These are phyloP conservation scores for Apocynum venetum DNA, from an alignment of 257 asterid genomes.

Conservation along the genomic window DNA sequence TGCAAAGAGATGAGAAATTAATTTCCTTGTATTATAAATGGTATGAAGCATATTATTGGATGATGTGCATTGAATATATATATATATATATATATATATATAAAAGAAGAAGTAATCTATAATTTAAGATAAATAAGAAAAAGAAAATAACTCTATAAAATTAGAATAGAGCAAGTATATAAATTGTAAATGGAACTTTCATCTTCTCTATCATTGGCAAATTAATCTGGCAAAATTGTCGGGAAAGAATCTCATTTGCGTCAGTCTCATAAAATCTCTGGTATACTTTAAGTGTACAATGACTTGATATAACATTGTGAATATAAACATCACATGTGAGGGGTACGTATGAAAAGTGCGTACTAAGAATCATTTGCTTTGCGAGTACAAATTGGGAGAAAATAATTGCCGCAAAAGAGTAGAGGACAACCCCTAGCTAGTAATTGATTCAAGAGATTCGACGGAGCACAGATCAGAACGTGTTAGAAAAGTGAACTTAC, in stretches of 20 bases:
- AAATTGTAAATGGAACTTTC: too few species aligned
- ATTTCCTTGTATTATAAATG: neutral
- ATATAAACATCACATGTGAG: neutral
- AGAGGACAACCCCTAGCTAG: neutral
- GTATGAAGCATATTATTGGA: too few species aligned
- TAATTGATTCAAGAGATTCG: too few species aligned
- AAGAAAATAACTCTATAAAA: too few species aligned
- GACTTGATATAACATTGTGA: neutral
- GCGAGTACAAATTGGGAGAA: neutral
- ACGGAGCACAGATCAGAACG: too few species aligned
- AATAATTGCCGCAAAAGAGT: neutral
- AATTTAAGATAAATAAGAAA: too few species aligned
- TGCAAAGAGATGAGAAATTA: neutral
- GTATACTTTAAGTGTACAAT: neutral
- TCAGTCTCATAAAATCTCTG: neutral
- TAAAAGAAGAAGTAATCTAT: too few species aligned
- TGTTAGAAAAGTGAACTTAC: too few species aligned
- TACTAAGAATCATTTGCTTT: neutral
- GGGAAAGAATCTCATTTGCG: neutral
- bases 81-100: too few species aligned
- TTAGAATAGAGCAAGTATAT: too few species aligned
- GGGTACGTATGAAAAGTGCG: neutral
- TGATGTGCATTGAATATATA: too few species aligned
- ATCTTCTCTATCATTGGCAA: too few species aligned
- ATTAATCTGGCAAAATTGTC: neutral